Conservation (phyloP, 139 green algal species). For the Chlorella sp. region DNA sequence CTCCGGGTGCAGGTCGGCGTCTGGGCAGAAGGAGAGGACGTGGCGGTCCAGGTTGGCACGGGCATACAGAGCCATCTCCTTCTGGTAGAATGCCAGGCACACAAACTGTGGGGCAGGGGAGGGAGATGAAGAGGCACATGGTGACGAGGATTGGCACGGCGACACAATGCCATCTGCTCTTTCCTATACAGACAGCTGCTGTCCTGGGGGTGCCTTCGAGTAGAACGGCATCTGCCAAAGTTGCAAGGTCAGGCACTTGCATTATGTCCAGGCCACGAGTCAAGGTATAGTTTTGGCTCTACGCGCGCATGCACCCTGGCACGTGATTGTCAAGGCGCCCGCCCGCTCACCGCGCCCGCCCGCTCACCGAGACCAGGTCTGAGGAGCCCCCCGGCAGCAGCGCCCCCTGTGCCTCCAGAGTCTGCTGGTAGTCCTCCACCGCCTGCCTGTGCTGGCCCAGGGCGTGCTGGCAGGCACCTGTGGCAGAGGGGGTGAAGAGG, state of each 20-base stretch:
- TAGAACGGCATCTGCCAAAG: neutral
- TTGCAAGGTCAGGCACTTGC: neutral
- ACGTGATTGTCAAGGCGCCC: too few relatives aligned
- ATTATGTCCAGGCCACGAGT: too few relatives aligned
- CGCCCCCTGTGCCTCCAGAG: constrained; percentile 43
- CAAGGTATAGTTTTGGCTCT: too few relatives aligned
- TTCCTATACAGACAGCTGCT: too few relatives aligned
- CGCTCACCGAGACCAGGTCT: constrained; percentile 16
- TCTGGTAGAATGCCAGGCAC: constrained; percentile 87
- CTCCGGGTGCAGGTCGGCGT: constrained; percentile 74
- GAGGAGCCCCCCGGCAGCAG: neutral
- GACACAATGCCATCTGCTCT: too few relatives aligned
- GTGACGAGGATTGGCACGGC: neutral
- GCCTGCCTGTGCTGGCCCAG: constrained; percentile 60
- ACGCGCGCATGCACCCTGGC: too few relatives aligned
- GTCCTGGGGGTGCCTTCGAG: too few relatives aligned
- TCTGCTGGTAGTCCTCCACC: constrained; percentile 58
- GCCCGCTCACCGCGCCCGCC: too few relatives aligned
- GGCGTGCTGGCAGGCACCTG: constrained; percentile 70
- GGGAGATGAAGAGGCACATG: neutral
- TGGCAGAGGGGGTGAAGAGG: constrained; percentile 12
- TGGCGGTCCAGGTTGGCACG: constrained; percentile 65
- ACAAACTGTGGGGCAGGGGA: constrained; percentile 43
- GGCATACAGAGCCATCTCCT: constrained; percentile 71
- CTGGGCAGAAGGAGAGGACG: constrained; percentile 68